These are phyloP conservation scores for Pachysolen tannophilus DNA, from an alignment of 805 yeast species.

Conservation along the genomic window DNA sequence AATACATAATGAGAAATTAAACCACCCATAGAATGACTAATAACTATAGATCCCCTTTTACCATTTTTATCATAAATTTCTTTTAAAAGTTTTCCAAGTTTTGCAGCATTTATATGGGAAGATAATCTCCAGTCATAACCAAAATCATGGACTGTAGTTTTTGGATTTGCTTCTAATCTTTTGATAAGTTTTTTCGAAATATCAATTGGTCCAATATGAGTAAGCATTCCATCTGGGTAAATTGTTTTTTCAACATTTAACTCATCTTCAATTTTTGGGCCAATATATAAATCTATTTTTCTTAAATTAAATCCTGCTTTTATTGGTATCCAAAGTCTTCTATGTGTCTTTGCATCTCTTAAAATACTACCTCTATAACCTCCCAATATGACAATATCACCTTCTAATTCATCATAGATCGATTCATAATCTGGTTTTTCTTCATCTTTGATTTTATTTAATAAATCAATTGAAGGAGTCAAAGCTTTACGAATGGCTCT, in stretches of 20 bases:
- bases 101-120: slow-evolving; percentile 42
- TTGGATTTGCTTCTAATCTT: slow-evolving; percentile 45
- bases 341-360: slow-evolving; percentile 53
- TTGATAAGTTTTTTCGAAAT: slow-evolving; percentile 55
- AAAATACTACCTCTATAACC: slow-evolving; percentile 84
- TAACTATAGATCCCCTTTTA: slow-evolving; percentile 55
- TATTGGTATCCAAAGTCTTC: slow-evolving; percentile 78
- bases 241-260: slow-evolving; percentile 39
- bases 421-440: slow-evolving; percentile 29
- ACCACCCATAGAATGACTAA: slow-evolving; percentile 96
- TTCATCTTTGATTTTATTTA: slow-evolving; percentile 13
- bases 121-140: slow-evolving; percentile 95
- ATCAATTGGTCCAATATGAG: slow-evolving; percentile 85
- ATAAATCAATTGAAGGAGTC: slow-evolving; percentile 31
- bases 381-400: slow-evolving; percentile 76
- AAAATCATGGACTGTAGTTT: slow-evolving; percentile 57
- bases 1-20: slow-evolving; percentile 73
- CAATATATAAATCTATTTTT: slow-evolving; percentile 62
- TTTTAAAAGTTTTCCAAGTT: slow-evolving; percentile 41
- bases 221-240: slow-evolving; percentile 68
- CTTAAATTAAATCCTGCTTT: slow-evolving; percentile 76
- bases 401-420: slow-evolving; percentile 55
- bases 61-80: slow-evolving; percentile 35
- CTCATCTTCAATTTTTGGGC: slow-evolving; percentile 71
- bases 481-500: slow-evolving; percentile 64